A percentile compares a stretch with the other conserved stretches of the same genome.
Evolutionary conservation across 2,329 filamentous ascomycete genomes (phyloP).

Genomic region (Fusarium irregulare): DNA sequence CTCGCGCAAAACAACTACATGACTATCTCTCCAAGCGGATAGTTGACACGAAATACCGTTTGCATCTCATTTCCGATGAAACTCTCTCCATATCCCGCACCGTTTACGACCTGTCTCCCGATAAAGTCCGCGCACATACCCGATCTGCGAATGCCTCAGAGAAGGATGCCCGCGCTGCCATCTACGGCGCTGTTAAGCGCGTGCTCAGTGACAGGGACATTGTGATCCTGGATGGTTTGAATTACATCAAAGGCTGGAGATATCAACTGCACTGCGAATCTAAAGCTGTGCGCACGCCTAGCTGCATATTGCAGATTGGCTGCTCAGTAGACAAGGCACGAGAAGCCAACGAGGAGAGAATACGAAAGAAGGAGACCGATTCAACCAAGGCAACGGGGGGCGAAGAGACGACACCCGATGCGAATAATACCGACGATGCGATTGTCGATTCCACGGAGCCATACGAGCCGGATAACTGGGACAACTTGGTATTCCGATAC

Average conservation of each 20-base stretch:
- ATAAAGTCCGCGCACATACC: conserved; percentile 65
- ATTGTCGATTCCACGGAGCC: conserved; percentile 50
- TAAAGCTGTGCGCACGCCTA: conserved; percentile 80
- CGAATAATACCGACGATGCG: background rate
- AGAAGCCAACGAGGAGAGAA: conserved; percentile 69
- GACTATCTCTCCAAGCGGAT: conserved; percentile 71
- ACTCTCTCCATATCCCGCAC: conserved; percentile 74
- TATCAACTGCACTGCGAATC: conserved; percentile 89
- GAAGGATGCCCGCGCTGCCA: conserved; percentile 81
- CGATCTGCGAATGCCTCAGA: conserved; percentile 80
- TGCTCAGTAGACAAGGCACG: conserved; percentile 64
- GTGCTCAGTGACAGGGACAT: conserved; percentile 78
- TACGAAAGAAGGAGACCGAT: conserved; percentile 49
- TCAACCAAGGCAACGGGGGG: background rate
- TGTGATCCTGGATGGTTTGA: conserved; percentile 81
- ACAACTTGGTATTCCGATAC: conserved; percentile 83
- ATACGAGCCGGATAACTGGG: conserved; percentile 72
- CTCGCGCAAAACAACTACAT: conserved; percentile 73
- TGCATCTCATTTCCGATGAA: conserved; percentile 81
- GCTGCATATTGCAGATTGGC: conserved; percentile 77
- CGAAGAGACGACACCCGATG: background rate
- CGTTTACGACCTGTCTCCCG: conserved; percentile 74
- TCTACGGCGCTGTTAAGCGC: conserved; percentile 83
- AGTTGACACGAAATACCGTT: conserved; percentile 64
- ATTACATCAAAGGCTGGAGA: conserved; percentile 91